A percentile compares a stretch with the other conserved stretches of the same genome.
Evolutionary conservation across 2,329 filamentous ascomycete genomes (phyloP).

Genomic region (Arachnomyces sp.): DNA sequence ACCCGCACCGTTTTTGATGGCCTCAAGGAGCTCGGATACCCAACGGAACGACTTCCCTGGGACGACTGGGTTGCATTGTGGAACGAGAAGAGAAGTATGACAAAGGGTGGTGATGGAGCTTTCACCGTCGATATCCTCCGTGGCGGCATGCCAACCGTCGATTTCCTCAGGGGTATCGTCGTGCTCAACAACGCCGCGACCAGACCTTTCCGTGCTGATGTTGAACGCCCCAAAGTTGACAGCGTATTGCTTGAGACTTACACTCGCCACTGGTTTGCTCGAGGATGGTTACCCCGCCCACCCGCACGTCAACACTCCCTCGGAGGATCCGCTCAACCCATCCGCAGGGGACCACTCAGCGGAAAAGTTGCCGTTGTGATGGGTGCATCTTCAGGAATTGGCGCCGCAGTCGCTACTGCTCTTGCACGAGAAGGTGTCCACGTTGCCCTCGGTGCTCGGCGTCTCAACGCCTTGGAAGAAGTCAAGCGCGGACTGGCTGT

Average conservation of each 20-base stretch:
- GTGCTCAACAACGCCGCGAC: constrained; percentile 66
- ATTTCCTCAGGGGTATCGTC: constrained; percentile 61
- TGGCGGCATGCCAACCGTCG: constrained; percentile 68
- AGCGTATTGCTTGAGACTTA: constrained; percentile 65
- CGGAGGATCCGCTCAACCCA: constrained; percentile 36
- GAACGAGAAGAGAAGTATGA: constrained; percentile 59
- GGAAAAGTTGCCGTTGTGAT: constrained; percentile 69
- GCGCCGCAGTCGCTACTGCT: constrained; percentile 62
- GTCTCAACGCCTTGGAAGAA: constrained; percentile 58
- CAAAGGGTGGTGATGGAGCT: constrained; percentile 58
- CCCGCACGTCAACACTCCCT: constrained; percentile 46
- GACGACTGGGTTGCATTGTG: constrained; percentile 68
- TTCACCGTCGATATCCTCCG: constrained; percentile 74
- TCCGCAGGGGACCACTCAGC: constrained; percentile 51
- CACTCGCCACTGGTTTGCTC: constrained; percentile 68
- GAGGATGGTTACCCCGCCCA: constrained; percentile 63
- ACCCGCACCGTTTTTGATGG: constrained; percentile 57
- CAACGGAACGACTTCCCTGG: constrained; percentile 57
- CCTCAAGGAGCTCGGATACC: constrained; percentile 60
- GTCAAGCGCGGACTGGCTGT: constrained; percentile 54
- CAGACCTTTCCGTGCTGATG: constrained; percentile 44
- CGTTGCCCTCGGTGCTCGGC: constrained; percentile 63
- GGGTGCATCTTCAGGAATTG: constrained; percentile 71
- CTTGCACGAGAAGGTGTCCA: constrained; percentile 64
- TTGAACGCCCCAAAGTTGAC: constrained; percentile 63